Base-by-base conservation (phyloP, 257 asterid genomes). In the Solanum piurae region DNA sequence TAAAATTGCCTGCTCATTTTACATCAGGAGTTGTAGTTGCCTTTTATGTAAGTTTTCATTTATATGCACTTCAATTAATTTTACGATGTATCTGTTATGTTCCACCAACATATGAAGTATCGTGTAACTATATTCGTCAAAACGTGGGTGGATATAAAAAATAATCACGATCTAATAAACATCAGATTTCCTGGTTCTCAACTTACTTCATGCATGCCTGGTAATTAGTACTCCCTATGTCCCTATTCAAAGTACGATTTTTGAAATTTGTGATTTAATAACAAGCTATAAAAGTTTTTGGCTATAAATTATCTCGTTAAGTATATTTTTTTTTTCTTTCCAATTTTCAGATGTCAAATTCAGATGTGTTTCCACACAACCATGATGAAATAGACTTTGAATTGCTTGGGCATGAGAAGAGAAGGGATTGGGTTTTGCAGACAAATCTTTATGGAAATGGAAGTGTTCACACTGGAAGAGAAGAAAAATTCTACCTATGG, bases 1-100 rank as follows among this genome's bases (percentile, higher is more conserved):
- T 96, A 87, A 96, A 94, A 87, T 91, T 96, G 73, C 98, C 98
- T n/a, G 89, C 94, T 87, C 96, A 98, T 64, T 96, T 94, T 87
- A 96, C 98, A 49, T 95, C 98, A 49, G 98, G 98, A 86, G 92
- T 96, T 83, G 98, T 96, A 52, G 94, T 93, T 29, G 98, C 98
- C 75, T 96, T 93, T 79, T 96, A 96, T 85, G 98, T 94, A 92
- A 93, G 98, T 84, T 36, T 7, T 1, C 74, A 5, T 23, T 34
- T 9, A 7, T 9, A 14, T 6, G 5, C 0, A 2, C 5, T 21
- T 33, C 25, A 7, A 16, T 7, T 16, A 31, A 31, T 31, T 29
- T 40, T 68, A 68, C 12, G 14, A 14, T 6, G 9, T 29, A 69
- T 8, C 1, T 31, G 12, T 31, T 29, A 25, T 5, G 4, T 12